Base-by-base conservation (phyloP, 2,329 filamentous ascomycete species). In the Arthroderma sp. region DNA sequence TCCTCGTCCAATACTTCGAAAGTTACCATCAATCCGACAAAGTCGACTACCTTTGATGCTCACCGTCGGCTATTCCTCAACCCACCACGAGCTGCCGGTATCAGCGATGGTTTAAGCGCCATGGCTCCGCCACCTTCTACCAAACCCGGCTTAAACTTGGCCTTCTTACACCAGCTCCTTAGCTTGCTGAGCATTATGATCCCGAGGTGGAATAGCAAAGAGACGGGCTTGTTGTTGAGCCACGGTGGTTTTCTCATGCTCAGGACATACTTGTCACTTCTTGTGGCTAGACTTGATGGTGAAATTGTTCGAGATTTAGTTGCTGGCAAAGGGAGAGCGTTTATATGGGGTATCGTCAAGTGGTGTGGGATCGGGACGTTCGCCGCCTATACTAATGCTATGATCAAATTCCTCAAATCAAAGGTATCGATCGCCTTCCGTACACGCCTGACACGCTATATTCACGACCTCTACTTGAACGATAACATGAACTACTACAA, bases 391-490 rank as follows among this genome's bases (percentile, higher is more conserved):
- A 95, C 89, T 42, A 98, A 98, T 63, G 87, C 89, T 44, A 95
- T 93, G 83, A 98, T 98, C 72, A 96, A 96, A 65, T 98, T 85
- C 66, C 74, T 98, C 50, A 89, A 98, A 65, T 89, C 86, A 42
- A 98, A 98, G 69, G 87, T 98, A 44, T 94, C 89, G 5, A 98
- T 98, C 53, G 89, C 93, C 31, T 98, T 98, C 73, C 81, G 91
- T 36, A 98, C 91, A 4, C 79, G 91, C 7, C 73, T 98, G 9
- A 98, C 91, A 1, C 74, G 91, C 54, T 98, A 98, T 62, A 94
- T 98, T 44, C 91, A 98, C 64, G 91, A 98, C 58, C 69, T 98
- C 6, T 98, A 98, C 58, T 75, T 98, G 10, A 94, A 94, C 61
- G 83, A 93, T 46, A 87, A 91, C 54, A 77, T 94, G 51, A 94